Evolutionary conservation across 1,139 yeast species (phyloP).

Genomic region (Debaryomyces fabryi): DNA sequence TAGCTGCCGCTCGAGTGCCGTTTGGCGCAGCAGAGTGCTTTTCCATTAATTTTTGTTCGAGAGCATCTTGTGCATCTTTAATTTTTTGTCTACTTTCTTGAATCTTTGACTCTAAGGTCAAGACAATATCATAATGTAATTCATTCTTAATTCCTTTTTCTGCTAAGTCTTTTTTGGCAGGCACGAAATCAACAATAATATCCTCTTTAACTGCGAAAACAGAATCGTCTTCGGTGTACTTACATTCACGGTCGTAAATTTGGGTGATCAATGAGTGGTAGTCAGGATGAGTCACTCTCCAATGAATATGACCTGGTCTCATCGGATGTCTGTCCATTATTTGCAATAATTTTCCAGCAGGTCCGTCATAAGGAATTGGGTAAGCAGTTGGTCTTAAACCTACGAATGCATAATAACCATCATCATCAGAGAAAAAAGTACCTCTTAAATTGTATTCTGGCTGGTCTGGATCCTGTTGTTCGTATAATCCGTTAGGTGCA

Average conservation of each 20-base stretch:
- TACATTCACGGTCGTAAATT: conserved; percentile 24
- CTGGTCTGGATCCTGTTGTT: conserved; percentile 28
- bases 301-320: conserved; percentile 22
- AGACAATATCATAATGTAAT: conserved; percentile 21
- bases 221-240: conserved; percentile 28
- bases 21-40: neutral
- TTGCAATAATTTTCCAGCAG: conserved; percentile 19
- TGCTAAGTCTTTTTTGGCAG: conserved; percentile 11
- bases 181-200: conserved; percentile 26
- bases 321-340: conserved; percentile 21
- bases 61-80: conserved; percentile 8
- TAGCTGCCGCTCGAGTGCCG: neutral
- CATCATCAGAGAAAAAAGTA: conserved; percentile 16
- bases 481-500: conserved; percentile 20
- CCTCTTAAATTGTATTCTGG: conserved; percentile 22
- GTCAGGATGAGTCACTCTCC: conserved; percentile 28
- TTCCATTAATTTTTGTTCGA: conserved; percentile 8
- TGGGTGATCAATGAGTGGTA: conserved; percentile 23
- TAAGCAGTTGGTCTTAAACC: conserved; percentile 20
- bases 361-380: conserved; percentile 21
- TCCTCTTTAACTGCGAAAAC: conserved; percentile 37
- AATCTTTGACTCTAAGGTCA: conserved; percentile 20
- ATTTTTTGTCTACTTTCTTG: conserved; percentile 12
- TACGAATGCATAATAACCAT: conserved; percentile 17
- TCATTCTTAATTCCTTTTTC: conserved; percentile 17